Evolutionary conservation across 129 eudicot genomes (phyloP), one percentile per base, ranked within the genome.

Genomic region (Artemisia annua): DNA sequence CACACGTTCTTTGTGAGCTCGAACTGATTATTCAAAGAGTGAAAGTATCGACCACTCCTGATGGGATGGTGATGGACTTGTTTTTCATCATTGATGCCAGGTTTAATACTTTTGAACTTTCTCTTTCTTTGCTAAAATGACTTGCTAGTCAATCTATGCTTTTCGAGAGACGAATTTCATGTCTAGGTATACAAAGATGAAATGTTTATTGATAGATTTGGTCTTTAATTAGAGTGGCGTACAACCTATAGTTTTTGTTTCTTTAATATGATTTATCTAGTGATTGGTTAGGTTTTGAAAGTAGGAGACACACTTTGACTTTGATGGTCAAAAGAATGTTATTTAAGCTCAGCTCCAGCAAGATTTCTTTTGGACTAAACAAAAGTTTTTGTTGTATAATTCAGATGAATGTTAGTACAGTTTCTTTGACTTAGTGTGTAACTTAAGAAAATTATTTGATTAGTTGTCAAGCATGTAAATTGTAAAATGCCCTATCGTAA

Each of bases 41-140:
- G 63, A 91, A 91, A 74, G 95, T 91, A 39, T 91, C 97, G 8
- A 91, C 97, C n/a, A 91, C 97, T 3, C 97, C 97, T 4, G 95
- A 91, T 73, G 91, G 95, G 57, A 85, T 80, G 86, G 97, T 91
- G 63, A 91, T 91, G 82, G 91, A 91, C 83, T 79, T 91, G 73
- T 91, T 91, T 84, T 91, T 79, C 73, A 63, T 91, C 60, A 91
- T 91, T 7, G 97, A 91, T 73, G 80, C 91, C 67, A 91, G 97
- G 97, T 90, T 83, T 58, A 8, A 50, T 66, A 55, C 62, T 16
- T 70, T 32, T 63, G 48, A 46, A 54, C 28, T 16, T 69, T 35
- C 46, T 63, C 11, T 71, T 56, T 68, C n/a, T 13, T 52, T 62
- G 66, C 44, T 26, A 62, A 58, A 14, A 13, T 17, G 32, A 62